phyloP scores from a whole-genome alignment of 192 early-diverging fungal species.

The Entomortierella lignicola region DNA sequence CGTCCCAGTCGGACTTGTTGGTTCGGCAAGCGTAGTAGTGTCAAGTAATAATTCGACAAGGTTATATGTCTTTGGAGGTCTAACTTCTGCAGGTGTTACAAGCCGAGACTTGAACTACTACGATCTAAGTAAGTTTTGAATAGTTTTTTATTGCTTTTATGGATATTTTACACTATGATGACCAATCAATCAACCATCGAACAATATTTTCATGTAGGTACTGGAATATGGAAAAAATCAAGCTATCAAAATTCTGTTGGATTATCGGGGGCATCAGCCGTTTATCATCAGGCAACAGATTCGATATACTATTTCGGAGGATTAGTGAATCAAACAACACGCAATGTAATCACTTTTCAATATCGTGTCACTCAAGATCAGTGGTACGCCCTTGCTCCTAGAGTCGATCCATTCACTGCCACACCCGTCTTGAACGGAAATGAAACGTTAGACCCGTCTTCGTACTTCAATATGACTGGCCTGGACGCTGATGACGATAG shows the following conservation, averaged over 20 bases:
- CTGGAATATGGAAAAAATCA: constrained; percentile 23
- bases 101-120: constrained; percentile 27
- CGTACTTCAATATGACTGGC: background rate
- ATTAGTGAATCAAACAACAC: constrained; percentile 41
- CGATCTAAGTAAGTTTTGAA: constrained; percentile 17
- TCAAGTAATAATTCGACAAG: constrained; percentile 32
- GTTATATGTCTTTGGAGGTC: constrained; percentile 35
- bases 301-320: constrained; percentile 56
- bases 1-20: constrained; percentile 8
- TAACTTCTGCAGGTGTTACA: background rate
- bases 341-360: constrained; percentile 38
- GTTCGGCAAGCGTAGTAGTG: constrained; percentile 26
- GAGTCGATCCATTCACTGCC: constrained; percentile 41
- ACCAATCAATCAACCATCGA: background rate
- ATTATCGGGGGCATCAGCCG: constrained; percentile 30
- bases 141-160: no score
- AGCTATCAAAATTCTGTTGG: constrained; percentile 53
- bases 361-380: constrained; percentile 40
- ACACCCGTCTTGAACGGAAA: constrained; percentile 1
- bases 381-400: constrained; percentile 47
- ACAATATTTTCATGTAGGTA: background rate
- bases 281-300: constrained; percentile 46
- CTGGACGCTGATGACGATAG: background rate
- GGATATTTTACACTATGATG: no score
- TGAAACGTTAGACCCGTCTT: background rate